phyloP scores from a whole-genome alignment of 495 filamentous ascomycete species.

The Evansstolkia leycettana region DNA sequence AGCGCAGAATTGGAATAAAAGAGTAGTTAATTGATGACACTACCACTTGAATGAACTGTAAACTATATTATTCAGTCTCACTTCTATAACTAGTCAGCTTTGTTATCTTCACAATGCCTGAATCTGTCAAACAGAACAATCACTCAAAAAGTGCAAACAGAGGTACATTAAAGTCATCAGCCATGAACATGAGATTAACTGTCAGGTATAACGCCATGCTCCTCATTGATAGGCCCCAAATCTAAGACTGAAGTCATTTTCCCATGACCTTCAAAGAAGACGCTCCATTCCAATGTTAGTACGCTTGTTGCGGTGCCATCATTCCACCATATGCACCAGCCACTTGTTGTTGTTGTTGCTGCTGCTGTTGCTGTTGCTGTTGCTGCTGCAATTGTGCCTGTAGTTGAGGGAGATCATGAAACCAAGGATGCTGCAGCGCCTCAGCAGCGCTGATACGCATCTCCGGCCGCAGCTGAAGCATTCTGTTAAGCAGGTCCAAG shows the following conservation, averaged over 20 bases:
- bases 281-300: conserved; percentile 13
- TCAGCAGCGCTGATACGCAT: conserved; percentile 77
- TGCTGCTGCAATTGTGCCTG: conserved; percentile 39
- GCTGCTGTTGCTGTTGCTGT: conserved; percentile 24
- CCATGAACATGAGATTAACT: not conserved
- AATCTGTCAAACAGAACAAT: no score
- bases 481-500: conserved; percentile 71
- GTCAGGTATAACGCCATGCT: not conserved
- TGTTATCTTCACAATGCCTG: no score
- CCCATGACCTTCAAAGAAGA: not conserved
- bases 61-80: no score
- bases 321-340: conserved; percentile 29
- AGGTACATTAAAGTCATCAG: not conserved
- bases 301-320: conserved; percentile 27
- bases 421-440: conserved; percentile 85
- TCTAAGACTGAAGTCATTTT: conserved; percentile 1
- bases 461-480: conserved; percentile 90
- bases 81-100: no score
- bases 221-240: conserved; percentile 1
- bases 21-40: no score
- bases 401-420: conserved; percentile 48
- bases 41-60: no score
- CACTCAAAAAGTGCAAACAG: not conserved
- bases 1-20: no score
- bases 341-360: conserved; percentile 19